Conservation (phyloP, 78 protist genomes). For the Neovahlkampfia damariscottae region DNA sequence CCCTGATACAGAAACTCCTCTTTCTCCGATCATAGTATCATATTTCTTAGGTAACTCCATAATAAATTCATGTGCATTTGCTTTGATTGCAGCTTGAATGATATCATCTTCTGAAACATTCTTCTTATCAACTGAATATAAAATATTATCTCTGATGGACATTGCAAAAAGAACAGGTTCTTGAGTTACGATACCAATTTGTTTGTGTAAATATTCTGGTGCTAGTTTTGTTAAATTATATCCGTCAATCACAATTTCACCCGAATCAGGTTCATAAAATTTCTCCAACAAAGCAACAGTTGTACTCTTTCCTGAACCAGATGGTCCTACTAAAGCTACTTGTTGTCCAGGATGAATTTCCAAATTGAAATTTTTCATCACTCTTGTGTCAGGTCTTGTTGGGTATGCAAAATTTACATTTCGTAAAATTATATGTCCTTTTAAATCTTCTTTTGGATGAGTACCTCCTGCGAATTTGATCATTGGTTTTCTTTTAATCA, state of each 20-base stretch:
- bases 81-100: conserved; percentile 51
- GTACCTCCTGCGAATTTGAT: background rate
- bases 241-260: conserved; percentile 71
- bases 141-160: conserved; percentile 59
- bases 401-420: conserved; percentile 61
- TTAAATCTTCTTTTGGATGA: background rate
- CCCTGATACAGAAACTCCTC: conserved; percentile 78
- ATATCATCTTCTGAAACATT: conserved; percentile 24
- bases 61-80: conserved; percentile 45
- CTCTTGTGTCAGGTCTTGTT: conserved; percentile 32
- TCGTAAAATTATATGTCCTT: conserved; percentile 26
- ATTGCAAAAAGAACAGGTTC: conserved; percentile 82
- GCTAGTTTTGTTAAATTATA: conserved; percentile 35
- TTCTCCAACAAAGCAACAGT: conserved; percentile 55
- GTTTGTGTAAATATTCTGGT: conserved; percentile 26
- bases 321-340: conserved; percentile 66
- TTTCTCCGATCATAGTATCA: conserved; percentile 81
- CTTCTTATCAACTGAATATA: conserved; percentile 21
- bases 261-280: conserved; percentile 62
- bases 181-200: conserved; percentile 73
- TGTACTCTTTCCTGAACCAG: conserved; percentile 75
- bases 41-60: conserved; percentile 64
- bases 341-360: conserved; percentile 43
- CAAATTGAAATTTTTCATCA: conserved; percentile 40
- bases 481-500: background rate